phyloP scores from a whole-genome alignment of 805 yeast species.

The Cyberlindnera misumaiensis region DNA sequence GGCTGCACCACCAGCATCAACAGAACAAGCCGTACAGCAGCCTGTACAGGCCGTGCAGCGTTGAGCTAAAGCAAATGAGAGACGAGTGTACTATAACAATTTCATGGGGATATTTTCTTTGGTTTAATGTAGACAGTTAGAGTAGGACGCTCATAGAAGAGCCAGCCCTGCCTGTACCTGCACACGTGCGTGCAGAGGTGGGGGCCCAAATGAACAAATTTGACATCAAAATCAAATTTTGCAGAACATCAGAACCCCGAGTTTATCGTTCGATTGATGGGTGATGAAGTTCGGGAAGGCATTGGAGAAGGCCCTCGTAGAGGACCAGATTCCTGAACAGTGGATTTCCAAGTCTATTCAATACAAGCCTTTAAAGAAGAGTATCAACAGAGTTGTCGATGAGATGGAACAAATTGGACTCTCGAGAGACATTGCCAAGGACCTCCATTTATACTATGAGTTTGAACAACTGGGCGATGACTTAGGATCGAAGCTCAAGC shows the following conservation, averaged over 20 bases:
- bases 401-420: slow-evolving; percentile 58
- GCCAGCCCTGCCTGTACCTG: too few species aligned
- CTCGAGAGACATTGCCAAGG: slow-evolving; percentile 31
- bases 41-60: too few species aligned
- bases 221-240: too few species aligned
- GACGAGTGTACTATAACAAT: too few species aligned
- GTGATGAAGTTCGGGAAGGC: slow-evolving; percentile 72
- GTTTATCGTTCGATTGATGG: too few species aligned
- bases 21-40: not conserved
- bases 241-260: too few species aligned
- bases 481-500: slow-evolving; percentile 5
- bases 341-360: slow-evolving; percentile 69
- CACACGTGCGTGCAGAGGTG: too few species aligned
- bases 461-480: slow-evolving; percentile 9
- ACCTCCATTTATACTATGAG: slow-evolving; percentile 13
- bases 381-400: slow-evolving; percentile 55
- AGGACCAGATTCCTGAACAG: slow-evolving; percentile 55
- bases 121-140: too few species aligned
- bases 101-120: too few species aligned
- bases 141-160: too few species aligned
- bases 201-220: too few species aligned
- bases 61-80: too few species aligned
- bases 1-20: not conserved
- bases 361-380: slow-evolving; percentile 63
- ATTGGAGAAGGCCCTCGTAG: slow-evolving; percentile 54